Base-by-base conservation (phyloP, 106 monocot genomes). In the Dendrobium nobile region DNA sequence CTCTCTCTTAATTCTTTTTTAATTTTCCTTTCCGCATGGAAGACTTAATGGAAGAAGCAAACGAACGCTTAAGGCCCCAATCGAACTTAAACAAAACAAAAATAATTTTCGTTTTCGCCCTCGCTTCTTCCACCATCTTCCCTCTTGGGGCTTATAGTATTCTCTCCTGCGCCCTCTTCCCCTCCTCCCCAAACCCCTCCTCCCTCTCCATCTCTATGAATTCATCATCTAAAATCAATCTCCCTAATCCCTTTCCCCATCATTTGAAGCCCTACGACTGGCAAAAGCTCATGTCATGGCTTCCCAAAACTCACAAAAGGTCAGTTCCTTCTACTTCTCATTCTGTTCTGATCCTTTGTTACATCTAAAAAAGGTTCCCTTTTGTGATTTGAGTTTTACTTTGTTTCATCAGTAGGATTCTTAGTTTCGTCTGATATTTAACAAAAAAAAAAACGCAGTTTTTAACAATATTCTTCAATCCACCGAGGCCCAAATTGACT, bases 81-180 rank as follows among this genome's bases (percentile, higher is more conserved):
- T 61, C 16, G 70, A 70, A 4, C 70, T 70, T 70, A 70, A 70
- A 37, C 70, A 17, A 70, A 70, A 27, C n/a, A 33, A 70, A 70
- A 37, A 70, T 40, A 37, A 4, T 40, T 70, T 33, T 28, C 31
- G 68, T 70, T 28, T 70, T 37, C 37, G 22, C 37, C 70, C 70
- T 70, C 70, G 37, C 70, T 70, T 33, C 70, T 70, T 70, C 70
- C 70, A 70, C 33, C 70, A 31, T 70, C 70, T 37, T 15, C 70
- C 28, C 70, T 37, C 70, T 22, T n/a, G 74, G 6, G 9, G 42
- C 28, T 8, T 74, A 74, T 74, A 42, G 20, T 42, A 74, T 74
- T 74, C 74, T 44, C 20, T 18, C 13, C 31, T 37, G 37, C 42
- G 42, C 44, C 42, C 22, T 44, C 74, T 19, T 42, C 74, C 13